Base-by-base conservation (phyloP, 352 stramenopile genomes). In the Phytophthora pluvialis region DNA sequence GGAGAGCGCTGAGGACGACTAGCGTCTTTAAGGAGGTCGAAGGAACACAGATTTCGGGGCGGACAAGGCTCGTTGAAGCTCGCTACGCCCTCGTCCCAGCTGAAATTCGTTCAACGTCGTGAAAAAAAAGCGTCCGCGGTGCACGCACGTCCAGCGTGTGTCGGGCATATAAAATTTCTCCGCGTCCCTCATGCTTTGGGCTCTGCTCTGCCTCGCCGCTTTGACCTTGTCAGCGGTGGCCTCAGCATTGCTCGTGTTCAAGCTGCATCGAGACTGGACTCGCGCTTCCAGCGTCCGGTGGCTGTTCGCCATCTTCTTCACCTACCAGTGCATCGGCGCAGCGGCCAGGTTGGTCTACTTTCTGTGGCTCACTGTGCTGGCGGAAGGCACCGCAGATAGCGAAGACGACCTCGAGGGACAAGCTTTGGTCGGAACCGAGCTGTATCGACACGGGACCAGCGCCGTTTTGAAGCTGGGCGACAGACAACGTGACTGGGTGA, bases 201-300 rank as follows among this genome's bases (percentile, higher is more conserved):
- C 64, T 0, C 25, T 73, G 0, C 25, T 75, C 10, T 70, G 46
- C 13, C 55, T 73, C 10, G 18, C 21, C 28, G 57, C 65, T 1
- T 61, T 77, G 44, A 26, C 49, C 3, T 48, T 80, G n/a, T 80
- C 76, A 16, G 46, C 52, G 0, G 43, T 68, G 3, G 45, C 49
- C 49, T 73, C 73, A 1, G 64, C 53, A 12, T 46, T 77, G 13
- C 36, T 79, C 29, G 50, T 74, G 4, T 64, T 77, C 51, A 81
- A 79, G 38, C 54, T 84, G 10, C 70, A 64, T 38, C 69, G 60
- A 16, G 49, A 76, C 38, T 74, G 60, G 63, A 52, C 73, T 31
- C 74, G 63, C 4, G 66, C 65, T 35, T 75, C 51, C 0, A 75
- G 60, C 38, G 60, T 75, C 1, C 56, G 51, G 28, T 73, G 63